A percentile compares a stretch with the other conserved stretches of the same genome.
Conservation (phyloP, 257 asterid species). For the Vinca minor region DNA sequence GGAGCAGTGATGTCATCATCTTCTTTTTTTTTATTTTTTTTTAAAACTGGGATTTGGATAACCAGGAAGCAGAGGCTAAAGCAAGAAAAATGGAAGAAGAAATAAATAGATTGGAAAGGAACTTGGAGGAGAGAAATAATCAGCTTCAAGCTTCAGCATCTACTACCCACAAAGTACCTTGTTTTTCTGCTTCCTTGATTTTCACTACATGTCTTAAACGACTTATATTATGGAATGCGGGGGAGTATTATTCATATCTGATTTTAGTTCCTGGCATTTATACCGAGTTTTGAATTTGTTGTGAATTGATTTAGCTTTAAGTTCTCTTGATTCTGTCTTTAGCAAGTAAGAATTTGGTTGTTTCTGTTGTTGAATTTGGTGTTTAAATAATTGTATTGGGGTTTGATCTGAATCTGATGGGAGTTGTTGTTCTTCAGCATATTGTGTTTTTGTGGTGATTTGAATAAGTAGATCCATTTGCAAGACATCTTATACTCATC, state of each 20-base stretch:
- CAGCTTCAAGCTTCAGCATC: slow-evolving; percentile 58
- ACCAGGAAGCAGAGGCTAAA: slow-evolving; percentile 67
- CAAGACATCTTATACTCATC: slow-evolving; percentile 31
- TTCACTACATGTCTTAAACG: too few relatives aligned
- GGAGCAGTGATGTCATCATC: slow-evolving; percentile 14
- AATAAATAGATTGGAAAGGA: slow-evolving; percentile 47
- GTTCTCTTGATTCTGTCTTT: not conserved
- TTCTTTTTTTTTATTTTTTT: not conserved
- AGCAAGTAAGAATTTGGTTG: slow-evolving; percentile 1
- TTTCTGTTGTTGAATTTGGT: not conserved
- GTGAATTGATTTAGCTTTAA: not conserved
- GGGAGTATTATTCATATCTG: too few relatives aligned
- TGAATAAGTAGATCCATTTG: slow-evolving; percentile 19
- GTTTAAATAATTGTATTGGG: not conserved
- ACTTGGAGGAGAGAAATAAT: slow-evolving; percentile 41
- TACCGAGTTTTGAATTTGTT: not conserved
- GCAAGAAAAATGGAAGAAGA: slow-evolving; percentile 63
- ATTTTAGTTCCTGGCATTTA: not conserved
- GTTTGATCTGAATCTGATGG: slow-evolving; percentile 15
- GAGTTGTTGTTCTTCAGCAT: not conserved
- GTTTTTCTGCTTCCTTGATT: too few relatives aligned
- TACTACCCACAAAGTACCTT: slow-evolving; percentile 49
- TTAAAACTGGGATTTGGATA: not conserved
- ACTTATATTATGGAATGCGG: too few relatives aligned
- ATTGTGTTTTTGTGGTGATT: slow-evolving; percentile 11